Evolutionary conservation across 768 basidiomycete species (phyloP).

Genomic region (Rhizopogon roseolus): DNA sequence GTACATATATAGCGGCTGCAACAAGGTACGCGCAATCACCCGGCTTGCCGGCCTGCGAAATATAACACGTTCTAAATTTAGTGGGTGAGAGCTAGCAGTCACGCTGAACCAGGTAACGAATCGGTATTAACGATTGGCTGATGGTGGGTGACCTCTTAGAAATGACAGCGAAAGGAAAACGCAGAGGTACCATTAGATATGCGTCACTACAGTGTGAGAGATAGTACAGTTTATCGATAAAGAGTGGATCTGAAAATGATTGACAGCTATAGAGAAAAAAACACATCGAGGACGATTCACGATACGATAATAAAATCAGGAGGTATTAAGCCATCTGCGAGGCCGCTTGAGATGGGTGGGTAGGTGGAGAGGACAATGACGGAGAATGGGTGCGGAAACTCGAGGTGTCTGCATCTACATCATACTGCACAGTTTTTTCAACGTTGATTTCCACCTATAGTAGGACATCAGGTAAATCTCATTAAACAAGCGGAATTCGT

Average conservation of each 20-base stretch:
- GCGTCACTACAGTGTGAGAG: not conserved
- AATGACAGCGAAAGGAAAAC: not conserved
- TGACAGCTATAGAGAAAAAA: not conserved
- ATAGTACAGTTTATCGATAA: not conserved
- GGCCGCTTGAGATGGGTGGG: too few species aligned
- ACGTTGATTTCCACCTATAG: conserved; percentile 24
- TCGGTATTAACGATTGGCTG: too few species aligned
- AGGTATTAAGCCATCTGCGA: not conserved
- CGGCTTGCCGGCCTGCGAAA: not conserved
- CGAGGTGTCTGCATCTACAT: conserved; percentile 1
- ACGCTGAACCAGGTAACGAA: too few species aligned
- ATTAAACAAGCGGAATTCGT: not conserved
- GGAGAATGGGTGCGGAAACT: not conserved
- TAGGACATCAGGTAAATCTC: not conserved
- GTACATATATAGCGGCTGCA: too few species aligned
- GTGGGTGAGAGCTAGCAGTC: not conserved
- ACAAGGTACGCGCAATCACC: not conserved
- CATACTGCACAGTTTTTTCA: conserved; percentile 24
- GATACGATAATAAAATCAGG: not conserved
- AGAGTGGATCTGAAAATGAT: not conserved
- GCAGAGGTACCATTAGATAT: not conserved
- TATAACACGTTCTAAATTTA: not conserved
- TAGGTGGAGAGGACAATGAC: not conserved
- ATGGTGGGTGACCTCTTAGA: too few species aligned
- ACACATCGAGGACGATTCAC: not conserved